Evolutionary conservation across 2,329 filamentous ascomycete genomes (phyloP).

Genomic region (Ophiostoma sp.): DNA sequence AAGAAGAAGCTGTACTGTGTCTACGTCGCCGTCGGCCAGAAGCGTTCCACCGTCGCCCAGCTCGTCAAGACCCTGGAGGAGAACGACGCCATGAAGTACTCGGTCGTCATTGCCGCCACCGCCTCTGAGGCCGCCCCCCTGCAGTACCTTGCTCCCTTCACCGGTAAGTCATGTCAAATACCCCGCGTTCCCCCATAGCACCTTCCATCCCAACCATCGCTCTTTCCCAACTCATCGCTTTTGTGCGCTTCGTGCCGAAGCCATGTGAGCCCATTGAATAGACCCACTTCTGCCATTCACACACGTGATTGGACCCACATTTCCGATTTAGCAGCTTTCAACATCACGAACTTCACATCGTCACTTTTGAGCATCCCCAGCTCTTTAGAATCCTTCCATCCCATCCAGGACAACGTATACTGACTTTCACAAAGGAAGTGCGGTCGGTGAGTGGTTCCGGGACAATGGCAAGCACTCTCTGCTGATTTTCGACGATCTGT

Average conservation of each 20-base stretch:
- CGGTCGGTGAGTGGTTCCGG: conserved; percentile 60
- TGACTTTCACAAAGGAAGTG: conserved; percentile 17
- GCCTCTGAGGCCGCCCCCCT: conserved; percentile 94
- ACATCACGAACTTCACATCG: not conserved
- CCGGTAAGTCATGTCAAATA: conserved; percentile 39
- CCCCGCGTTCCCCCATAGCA: not conserved
- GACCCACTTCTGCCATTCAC: not conserved
- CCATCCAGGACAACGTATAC: not conserved
- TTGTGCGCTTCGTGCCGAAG: not conserved
- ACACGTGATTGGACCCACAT: not conserved
- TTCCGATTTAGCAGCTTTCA: not conserved
- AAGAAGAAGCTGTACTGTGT: conserved; percentile 98
- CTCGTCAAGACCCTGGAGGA: conserved; percentile 99
- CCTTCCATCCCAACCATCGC: not conserved
- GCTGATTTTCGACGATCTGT: conserved; percentile 90
- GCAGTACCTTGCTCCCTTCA: conserved; percentile 93
- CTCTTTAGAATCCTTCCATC: not conserved
- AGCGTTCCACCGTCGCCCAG: conserved; percentile 98
- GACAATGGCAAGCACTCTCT: conserved; percentile 85
- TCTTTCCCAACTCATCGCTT: not conserved
- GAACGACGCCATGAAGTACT: conserved; percentile 99
- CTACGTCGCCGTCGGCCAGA: conserved; percentile 98
- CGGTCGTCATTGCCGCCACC: conserved; percentile 86
- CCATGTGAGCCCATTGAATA: not conserved
- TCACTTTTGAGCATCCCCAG: not conserved